These are phyloP conservation scores for Penicillium sp. DNA, from an alignment of 2,329 filamentous ascomycete species.

Conservation along the genomic window DNA sequence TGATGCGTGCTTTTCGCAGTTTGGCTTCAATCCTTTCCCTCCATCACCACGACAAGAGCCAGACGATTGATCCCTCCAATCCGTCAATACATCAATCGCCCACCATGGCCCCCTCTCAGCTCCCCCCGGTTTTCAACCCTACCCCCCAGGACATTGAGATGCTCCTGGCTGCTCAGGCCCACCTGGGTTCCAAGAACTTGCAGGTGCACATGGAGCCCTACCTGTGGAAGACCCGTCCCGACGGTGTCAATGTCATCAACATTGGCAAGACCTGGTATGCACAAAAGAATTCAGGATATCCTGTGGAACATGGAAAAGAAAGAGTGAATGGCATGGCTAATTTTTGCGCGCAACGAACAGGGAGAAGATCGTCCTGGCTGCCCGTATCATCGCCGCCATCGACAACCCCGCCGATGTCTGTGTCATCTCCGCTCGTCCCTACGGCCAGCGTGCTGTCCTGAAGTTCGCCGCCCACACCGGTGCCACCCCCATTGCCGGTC, in stretches of 20 bases:
- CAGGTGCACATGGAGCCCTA: conserved; percentile 99
- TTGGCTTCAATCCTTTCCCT: conserved; percentile 32
- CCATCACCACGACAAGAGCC: conserved; percentile 45
- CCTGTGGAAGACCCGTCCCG: conserved; percentile 98
- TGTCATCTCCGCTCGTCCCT: conserved; percentile 99
- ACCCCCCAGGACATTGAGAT: conserved; percentile 99
- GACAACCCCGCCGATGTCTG: conserved; percentile 99
- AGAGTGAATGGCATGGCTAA: conserved; percentile 19
- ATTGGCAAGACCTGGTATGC: conserved; percentile 99
- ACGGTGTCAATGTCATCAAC: conserved; percentile 99
- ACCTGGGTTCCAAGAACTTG: conserved; percentile 98
- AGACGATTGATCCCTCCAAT: conserved; percentile 47
- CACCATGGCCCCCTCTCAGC: conserved; percentile 94
- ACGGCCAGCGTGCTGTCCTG: conserved; percentile 98
- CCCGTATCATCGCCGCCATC: conserved; percentile 96
- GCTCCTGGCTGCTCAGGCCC: conserved; percentile 94
- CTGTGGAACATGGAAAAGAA: neutral
- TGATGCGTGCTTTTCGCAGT: conserved; percentile 31
- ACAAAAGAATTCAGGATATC: conserved; percentile 1
- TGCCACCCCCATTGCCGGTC: conserved; percentile 95
- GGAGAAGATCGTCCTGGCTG: conserved; percentile 99
- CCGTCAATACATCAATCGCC: conserved; percentile 51
- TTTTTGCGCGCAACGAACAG: conserved; percentile 48
- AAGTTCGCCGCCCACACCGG: conserved; percentile 99
- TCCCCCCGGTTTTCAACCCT: conserved; percentile 93